phyloP scores from a whole-genome alignment of 495 filamentous ascomycete species.

The Neurospora sp. region DNA sequence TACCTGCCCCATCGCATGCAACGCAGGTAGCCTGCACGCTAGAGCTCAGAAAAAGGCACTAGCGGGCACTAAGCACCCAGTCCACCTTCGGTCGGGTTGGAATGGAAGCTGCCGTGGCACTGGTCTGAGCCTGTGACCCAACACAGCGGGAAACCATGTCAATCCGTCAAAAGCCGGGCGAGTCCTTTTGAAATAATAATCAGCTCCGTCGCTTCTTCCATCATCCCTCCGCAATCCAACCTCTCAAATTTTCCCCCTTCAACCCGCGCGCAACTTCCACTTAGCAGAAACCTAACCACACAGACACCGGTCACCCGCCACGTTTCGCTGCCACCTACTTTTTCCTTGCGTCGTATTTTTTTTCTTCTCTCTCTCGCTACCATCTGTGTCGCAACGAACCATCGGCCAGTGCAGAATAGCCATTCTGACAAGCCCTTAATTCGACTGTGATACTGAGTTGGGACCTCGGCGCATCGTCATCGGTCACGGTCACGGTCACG shows the following conservation, averaged over 20 bases:
- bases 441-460: neutral
- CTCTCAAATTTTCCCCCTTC: neutral
- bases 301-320: neutral
- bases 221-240: conserved; percentile 1
- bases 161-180: conserved; percentile 21
- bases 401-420: neutral
- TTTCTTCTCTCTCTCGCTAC: neutral
- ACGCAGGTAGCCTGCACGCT: neutral
- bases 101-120: neutral
- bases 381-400: neutral
- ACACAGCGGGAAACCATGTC: conserved; percentile 4
- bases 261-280: neutral
- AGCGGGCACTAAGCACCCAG: neutral
- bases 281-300: neutral
- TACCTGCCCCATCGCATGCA: neutral
- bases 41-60: neutral
- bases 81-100: neutral
- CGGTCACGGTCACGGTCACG: neutral
- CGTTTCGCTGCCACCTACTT: neutral
- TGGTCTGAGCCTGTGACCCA: conserved; percentile 18
- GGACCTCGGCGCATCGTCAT: neutral
- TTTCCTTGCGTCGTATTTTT: neutral
- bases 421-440: neutral
- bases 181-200: conserved; percentile 4
- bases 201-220: conserved; percentile 3